Percentiles rank a stretch among this genome's conserved stretches.
These are phyloP conservation scores for Gypsophila paniculata DNA, from an alignment of 179 eudicot species.

Conservation along the genomic window DNA sequence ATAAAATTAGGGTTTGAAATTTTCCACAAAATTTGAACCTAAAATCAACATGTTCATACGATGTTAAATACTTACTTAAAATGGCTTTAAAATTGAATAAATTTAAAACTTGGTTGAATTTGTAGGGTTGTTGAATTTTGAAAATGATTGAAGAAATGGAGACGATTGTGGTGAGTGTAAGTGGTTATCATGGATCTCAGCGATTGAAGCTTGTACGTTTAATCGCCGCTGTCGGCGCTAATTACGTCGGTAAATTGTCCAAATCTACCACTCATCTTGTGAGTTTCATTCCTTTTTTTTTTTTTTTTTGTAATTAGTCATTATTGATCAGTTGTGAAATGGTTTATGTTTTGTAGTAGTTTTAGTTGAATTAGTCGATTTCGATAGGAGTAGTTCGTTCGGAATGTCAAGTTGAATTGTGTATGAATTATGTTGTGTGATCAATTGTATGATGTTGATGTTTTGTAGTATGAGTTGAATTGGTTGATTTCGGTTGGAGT, in stretches of 20 bases:
- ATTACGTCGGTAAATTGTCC: constrained; percentile 61
- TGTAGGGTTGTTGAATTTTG: constrained; percentile 18
- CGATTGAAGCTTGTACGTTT: constrained; percentile 60
- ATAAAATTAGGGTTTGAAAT: not conserved
- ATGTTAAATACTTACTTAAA: not conserved
- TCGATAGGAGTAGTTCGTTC: too few relatives aligned
- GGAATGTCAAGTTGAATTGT: too few relatives aligned
- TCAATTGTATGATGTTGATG: too few relatives aligned
- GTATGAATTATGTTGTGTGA: too few relatives aligned
- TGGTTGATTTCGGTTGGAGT: too few relatives aligned
- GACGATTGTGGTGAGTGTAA: constrained; percentile 61
- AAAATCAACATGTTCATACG: too few relatives aligned
- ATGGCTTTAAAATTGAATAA: not conserved
- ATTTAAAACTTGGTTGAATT: not conserved
- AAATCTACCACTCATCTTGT: constrained; percentile 73
- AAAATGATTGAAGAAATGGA: constrained; percentile 55
- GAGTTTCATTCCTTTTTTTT: not conserved
- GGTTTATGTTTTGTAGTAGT: too few relatives aligned
- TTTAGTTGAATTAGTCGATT: too few relatives aligned
- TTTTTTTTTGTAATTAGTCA: too few relatives aligned
- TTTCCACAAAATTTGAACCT: not conserved
- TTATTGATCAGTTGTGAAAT: too few relatives aligned
- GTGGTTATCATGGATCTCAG: constrained; percentile 66
- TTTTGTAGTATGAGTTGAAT: too few relatives aligned
- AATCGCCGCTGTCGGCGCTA: constrained; percentile 54